Conservation (phyloP, 768 basidiomycete genomes). For the Tylopilus plumbeoviolaceoides region DNA sequence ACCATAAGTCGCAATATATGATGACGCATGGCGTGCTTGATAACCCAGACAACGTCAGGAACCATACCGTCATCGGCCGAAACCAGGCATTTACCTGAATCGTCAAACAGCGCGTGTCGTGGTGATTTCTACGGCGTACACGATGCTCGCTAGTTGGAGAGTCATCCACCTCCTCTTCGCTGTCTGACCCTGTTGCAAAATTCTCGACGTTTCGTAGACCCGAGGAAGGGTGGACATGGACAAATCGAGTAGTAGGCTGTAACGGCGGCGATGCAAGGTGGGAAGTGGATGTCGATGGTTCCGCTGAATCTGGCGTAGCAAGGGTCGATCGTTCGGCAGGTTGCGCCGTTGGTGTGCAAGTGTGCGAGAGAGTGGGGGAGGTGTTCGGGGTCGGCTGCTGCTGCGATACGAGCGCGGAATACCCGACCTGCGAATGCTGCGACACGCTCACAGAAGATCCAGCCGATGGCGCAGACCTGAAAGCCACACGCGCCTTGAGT, state of each 20-base stretch:
- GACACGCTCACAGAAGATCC: conserved; percentile 1
- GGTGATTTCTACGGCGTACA: conserved; percentile 50
- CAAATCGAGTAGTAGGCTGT: conserved; percentile 19
- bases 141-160: conserved; percentile 32
- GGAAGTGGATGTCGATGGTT: not conserved
- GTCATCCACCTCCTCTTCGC: conserved; percentile 37
- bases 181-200: conserved; percentile 31
- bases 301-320: not conserved
- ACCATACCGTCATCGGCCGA: not conserved
- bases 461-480: conserved; percentile 5
- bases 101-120: conserved; percentile 62
- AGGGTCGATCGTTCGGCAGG: conserved; percentile 10
- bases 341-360: conserved; percentile 23
- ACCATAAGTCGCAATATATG: conserved; percentile 63
- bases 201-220: conserved; percentile 22
- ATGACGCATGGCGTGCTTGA: conserved; percentile 65
- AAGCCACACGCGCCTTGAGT: conserved; percentile 40
- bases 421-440: conserved; percentile 10
- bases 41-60: conserved; percentile 5
- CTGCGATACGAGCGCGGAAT: conserved; percentile 1
- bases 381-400: conserved; percentile 29
- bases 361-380: conserved; percentile 28
- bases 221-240: conserved; percentile 12
- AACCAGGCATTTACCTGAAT: conserved; percentile 49
- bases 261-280: conserved; percentile 15